Conservation (phyloP, 352 stramenopile species). For the Globisporangium emineosum region DNA sequence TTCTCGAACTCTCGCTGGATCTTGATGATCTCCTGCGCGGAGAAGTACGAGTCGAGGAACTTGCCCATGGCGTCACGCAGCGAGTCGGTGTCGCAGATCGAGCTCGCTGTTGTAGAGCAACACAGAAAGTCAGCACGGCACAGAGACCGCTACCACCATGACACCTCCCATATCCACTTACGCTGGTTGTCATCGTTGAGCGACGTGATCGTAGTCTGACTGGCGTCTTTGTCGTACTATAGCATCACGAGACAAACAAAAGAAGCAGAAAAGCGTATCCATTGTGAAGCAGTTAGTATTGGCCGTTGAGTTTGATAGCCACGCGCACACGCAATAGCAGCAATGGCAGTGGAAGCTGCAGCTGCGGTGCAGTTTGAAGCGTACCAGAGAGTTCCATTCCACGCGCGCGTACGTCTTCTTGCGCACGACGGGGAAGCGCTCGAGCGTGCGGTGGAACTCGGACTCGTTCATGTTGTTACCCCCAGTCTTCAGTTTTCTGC, state of each 20-base stretch:
- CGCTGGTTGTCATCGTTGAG: conserved; percentile 10
- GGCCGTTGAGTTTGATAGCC: not conserved
- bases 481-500: not conserved
- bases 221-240: conserved; percentile 23
- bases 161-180: conserved; percentile 1
- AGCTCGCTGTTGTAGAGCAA: conserved; percentile 14
- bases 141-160: not conserved
- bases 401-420: conserved; percentile 76
- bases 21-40: conserved; percentile 45
- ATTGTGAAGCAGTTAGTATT: not conserved
- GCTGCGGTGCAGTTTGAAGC: conserved; percentile 8
- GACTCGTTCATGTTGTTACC: conserved; percentile 59
- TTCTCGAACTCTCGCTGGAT: conserved; percentile 65
- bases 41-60: conserved; percentile 66
- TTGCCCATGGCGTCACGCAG: conserved; percentile 49
- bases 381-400: conserved; percentile 76
- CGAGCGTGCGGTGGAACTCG: conserved; percentile 67
- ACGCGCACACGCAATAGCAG: not conserved
- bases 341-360: not conserved
- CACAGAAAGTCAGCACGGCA: not conserved
- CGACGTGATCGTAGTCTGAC: conserved; percentile 11
- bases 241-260: not conserved
- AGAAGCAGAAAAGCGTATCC: not conserved
- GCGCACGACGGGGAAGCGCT: conserved; percentile 74
- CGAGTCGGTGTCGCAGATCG: conserved; percentile 39